These are phyloP conservation scores for Populus hybrid DNA, from an alignment of 441 rosid species.

Conservation along the genomic window DNA sequence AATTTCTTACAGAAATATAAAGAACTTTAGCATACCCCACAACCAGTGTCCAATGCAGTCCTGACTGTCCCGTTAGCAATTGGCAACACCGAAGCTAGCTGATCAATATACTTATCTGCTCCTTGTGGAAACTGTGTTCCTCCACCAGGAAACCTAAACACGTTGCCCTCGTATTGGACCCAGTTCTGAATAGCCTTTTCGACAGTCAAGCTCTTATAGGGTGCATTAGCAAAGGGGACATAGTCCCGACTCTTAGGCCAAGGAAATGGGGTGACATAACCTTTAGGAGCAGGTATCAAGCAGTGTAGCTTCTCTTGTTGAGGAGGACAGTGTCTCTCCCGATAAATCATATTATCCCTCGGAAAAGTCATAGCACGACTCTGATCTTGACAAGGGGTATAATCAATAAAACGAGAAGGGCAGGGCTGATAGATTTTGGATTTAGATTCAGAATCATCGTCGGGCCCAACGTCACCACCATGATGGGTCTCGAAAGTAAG, in stretches of 20 bases:
- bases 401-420: constrained; percentile 57
- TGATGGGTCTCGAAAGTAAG: constrained; percentile 93
- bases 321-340: constrained; percentile 89
- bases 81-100: constrained; percentile 89
- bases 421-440: constrained; percentile 67
- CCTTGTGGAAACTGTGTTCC: constrained; percentile 99
- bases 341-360: constrained; percentile 80
- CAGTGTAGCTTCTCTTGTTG: constrained; percentile 71
- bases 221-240: constrained; percentile 96
- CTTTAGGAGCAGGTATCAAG: constrained; percentile 85
- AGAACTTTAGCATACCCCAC: constrained; percentile 67
- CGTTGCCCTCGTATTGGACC: constrained; percentile 94
- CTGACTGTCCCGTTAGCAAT: constrained; percentile 87
- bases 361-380: constrained; percentile 95
- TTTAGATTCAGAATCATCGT: constrained; percentile 48
- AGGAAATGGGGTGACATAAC: constrained; percentile 90
- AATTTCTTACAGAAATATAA: not conserved
- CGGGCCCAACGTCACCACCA: constrained; percentile 49
- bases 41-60: constrained; percentile 96
- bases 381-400: constrained; percentile 98
- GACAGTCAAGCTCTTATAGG: constrained; percentile 92
- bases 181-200: constrained; percentile 99
- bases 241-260: constrained; percentile 99
- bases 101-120: constrained; percentile 89
- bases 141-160: constrained; percentile 95